Conservation (phyloP, 257 asterid genomes). For the Primulina eburnea region DNA sequence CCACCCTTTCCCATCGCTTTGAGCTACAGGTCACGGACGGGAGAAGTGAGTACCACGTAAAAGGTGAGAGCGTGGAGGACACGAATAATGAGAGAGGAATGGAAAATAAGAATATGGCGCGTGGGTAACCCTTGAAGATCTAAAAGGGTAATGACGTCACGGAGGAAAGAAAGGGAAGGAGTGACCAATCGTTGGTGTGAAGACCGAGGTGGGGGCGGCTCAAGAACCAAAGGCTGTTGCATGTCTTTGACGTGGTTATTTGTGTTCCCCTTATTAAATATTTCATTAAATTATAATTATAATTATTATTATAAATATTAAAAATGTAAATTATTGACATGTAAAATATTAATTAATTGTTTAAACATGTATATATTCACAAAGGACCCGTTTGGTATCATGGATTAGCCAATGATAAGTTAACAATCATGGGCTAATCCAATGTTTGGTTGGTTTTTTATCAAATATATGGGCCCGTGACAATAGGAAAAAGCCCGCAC, state of each 20-base stretch:
- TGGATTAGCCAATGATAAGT: too few relatives aligned
- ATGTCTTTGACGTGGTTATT: constrained; percentile 9
- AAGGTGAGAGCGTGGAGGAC: not conserved
- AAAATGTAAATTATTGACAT: too few relatives aligned
- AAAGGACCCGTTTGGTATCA: too few relatives aligned
- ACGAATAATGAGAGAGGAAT: not conserved
- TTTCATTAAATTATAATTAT: too few relatives aligned
- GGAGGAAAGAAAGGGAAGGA: not conserved
- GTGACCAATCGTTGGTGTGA: not conserved
- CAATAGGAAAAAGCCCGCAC: too few relatives aligned
- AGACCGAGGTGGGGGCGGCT: constrained; percentile 18
- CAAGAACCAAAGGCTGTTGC: constrained; percentile 12
- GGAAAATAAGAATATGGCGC: not conserved
- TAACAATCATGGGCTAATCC: too few relatives aligned
- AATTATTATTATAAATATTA: too few relatives aligned
- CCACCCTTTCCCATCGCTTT: not conserved
- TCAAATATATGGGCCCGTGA: too few relatives aligned
- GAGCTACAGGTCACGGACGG: not conserved
- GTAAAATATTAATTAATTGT: too few relatives aligned
- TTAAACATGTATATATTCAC: too few relatives aligned
- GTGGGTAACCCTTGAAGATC: not conserved
- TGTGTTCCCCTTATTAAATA: constrained; percentile 5
- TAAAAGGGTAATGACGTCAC: not conserved
- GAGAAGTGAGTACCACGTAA: not conserved
- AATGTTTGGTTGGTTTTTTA: too few relatives aligned